phyloP scores from a whole-genome alignment of 2,329 filamentous ascomycete species.

The Cercospora beticola region DNA sequence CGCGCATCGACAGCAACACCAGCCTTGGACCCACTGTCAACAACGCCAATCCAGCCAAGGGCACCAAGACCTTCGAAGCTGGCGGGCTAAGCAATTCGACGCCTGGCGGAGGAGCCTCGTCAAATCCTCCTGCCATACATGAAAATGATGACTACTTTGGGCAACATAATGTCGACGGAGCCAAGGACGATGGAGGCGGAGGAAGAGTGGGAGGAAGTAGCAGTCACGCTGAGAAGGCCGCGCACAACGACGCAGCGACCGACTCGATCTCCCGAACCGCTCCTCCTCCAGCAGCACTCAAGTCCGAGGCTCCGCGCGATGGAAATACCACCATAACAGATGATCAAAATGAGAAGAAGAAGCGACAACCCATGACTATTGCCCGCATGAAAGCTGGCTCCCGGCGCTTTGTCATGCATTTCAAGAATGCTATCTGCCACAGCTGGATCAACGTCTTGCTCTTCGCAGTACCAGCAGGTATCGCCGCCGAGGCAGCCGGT shows the following conservation, averaged over 20 bases:
- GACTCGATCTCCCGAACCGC: slow-evolving; percentile 25
- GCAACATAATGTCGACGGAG: slow-evolving; percentile 32
- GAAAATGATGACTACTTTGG: slow-evolving; percentile 13
- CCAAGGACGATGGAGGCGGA: slow-evolving; percentile 29
- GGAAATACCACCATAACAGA: slow-evolving; percentile 54
- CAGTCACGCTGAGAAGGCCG: slow-evolving; percentile 30
- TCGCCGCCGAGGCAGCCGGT: slow-evolving; percentile 56
- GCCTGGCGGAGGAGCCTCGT: slow-evolving; percentile 30
- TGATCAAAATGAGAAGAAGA: slow-evolving; percentile 30
- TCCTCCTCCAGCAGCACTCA: slow-evolving; percentile 41
- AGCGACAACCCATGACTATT: slow-evolving; percentile 46
- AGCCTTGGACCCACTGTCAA: not conserved
- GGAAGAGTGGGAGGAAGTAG: slow-evolving; percentile 10
- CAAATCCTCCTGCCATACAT: slow-evolving; percentile 25
- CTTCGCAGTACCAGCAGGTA: slow-evolving; percentile 76
- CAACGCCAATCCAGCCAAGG: slow-evolving; percentile 20
- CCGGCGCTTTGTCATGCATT: slow-evolving; percentile 54
- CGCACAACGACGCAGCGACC: slow-evolving; percentile 24
- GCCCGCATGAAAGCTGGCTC: slow-evolving; percentile 53
- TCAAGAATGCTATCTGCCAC: slow-evolving; percentile 62
- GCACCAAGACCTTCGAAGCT: slow-evolving; percentile 31
- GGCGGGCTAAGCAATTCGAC: slow-evolving; percentile 35
- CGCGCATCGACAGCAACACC: slow-evolving; percentile 15
- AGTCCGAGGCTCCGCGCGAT: slow-evolving; percentile 53
- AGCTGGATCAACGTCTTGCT: slow-evolving; percentile 78